Base-by-base conservation (phyloP, 169 alveolate genomes). In the Cryptosporidium muris region DNA sequence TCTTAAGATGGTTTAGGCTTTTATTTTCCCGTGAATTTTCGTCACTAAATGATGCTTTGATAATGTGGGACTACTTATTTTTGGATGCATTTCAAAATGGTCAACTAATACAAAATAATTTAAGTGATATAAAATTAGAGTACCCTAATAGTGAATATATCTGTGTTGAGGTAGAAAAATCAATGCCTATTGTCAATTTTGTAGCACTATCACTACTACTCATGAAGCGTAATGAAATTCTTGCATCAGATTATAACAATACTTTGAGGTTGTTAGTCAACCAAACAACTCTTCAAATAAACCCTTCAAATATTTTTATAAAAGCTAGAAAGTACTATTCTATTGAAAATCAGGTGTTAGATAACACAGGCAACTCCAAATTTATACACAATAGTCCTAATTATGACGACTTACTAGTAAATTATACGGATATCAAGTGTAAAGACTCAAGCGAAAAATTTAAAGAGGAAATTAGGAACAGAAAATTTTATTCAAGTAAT, bases 1-100 rank as follows among this genome's bases (percentile, higher is more conserved):
- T 74, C 42, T 48, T 74, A 54, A 63, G 96, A 37, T 93, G 96
- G 96, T 89, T 93, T 16, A 81, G 96, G 58, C 92, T 93, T 58
- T 64, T 93, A 60, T 93, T 92, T 66, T 90, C 94, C 53, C 82
- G 96, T 58, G 96, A 93, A 43, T 74, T 74, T 74, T 74, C 68
- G 3, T 52, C 54, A 25, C 40, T 74, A 42, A 53, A 54, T 74
- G 51, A 74, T 48, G 54, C 85, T 6, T 12, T 74, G 25, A 74
- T 74, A 43, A 74, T 56, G 54, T 74, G 85, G 85, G 85, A 74
- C 54, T 58, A 14, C 6, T 25, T 74, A 16, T 74, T 74, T 60
- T 74, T 66, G 14, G 85, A 74, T 62, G 42, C 85, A 6, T 45
- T 58, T 8, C 58, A 74, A 43, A 74, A 58, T 2, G 63, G 85